Evolutionary conservation across 78 protist species (phyloP).

Genomic region (Dictyostelium capitatum): DNA sequence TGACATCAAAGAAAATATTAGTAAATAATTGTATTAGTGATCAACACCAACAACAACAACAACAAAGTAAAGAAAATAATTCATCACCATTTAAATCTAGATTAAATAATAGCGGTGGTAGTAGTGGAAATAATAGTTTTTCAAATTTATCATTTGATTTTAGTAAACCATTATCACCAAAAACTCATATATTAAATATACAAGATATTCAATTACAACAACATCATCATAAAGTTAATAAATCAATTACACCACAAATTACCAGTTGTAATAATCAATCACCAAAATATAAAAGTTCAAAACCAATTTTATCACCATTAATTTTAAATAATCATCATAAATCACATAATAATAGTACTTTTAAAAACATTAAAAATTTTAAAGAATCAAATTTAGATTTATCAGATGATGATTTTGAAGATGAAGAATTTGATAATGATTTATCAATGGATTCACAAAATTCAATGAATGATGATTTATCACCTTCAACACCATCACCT

Average conservation of each 20-base stretch:
- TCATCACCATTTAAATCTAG: not conserved
- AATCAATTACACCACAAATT: not conserved
- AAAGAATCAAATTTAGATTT: not conserved
- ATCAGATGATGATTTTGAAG: not conserved
- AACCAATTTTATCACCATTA: too few species aligned
- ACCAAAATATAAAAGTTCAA: too few species aligned
- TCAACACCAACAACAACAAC: too few species aligned
- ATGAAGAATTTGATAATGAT: not conserved
- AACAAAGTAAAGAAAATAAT: not conserved
- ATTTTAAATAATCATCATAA: too few species aligned
- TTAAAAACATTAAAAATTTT: not conserved
- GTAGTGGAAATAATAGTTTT: too few species aligned
- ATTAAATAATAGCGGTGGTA: not conserved
- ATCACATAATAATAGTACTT: too few species aligned
- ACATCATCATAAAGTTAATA: not conserved
- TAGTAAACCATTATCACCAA: slow-evolving; percentile 12
- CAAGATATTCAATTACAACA: not conserved
- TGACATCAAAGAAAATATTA: not conserved
- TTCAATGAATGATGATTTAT: not conserved
- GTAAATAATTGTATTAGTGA: too few species aligned
- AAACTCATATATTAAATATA: slow-evolving; percentile 15
- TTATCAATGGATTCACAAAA: not conserved
- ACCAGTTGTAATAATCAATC: too few species aligned
- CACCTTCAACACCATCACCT: slow-evolving; percentile 1
- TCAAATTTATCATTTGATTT: not conserved